These are phyloP conservation scores for Podaxis rugospora DNA, from an alignment of 768 basidiomycete species.

Conservation along the genomic window DNA sequence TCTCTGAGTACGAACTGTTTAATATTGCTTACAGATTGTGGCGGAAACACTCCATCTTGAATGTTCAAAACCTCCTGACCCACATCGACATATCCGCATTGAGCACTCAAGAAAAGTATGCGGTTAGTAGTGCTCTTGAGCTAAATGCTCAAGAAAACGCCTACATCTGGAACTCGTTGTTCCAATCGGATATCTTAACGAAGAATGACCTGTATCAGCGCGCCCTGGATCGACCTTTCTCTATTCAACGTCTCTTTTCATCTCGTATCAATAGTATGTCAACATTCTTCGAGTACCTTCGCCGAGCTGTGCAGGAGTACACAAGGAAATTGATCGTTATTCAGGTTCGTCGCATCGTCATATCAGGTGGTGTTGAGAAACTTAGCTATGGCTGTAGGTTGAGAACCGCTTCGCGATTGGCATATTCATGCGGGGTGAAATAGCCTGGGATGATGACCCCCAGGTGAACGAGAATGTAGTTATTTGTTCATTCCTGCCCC, in stretches of 20 bases:
- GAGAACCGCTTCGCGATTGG: slow-evolving; percentile 59
- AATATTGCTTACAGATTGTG: slow-evolving; percentile 44
- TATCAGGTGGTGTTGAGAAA: background rate
- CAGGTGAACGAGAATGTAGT: slow-evolving; percentile 56
- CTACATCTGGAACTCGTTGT: slow-evolving; percentile 60
- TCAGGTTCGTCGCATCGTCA: slow-evolving; percentile 33
- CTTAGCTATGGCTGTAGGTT: slow-evolving; percentile 31
- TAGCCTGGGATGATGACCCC: slow-evolving; percentile 56
- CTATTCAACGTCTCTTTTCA: slow-evolving; percentile 57
- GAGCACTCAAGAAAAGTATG: slow-evolving; percentile 48
- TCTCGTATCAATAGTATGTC: slow-evolving; percentile 46
- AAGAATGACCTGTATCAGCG: slow-evolving; percentile 46
- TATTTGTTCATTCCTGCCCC: slow-evolving; percentile 58
- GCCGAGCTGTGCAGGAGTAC: slow-evolving; percentile 51
- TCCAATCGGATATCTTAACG: slow-evolving; percentile 56
- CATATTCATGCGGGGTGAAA: slow-evolving; percentile 57
- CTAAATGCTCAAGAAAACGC: slow-evolving; percentile 38
- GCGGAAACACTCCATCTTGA: slow-evolving; percentile 33
- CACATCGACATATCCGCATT: slow-evolving; percentile 59
- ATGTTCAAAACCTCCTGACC: slow-evolving; percentile 39
- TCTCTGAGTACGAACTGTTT: slow-evolving; percentile 62
- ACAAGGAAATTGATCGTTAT: slow-evolving; percentile 54
- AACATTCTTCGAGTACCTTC: slow-evolving; percentile 61
- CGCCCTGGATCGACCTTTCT: slow-evolving; percentile 46
- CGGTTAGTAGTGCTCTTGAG: slow-evolving; percentile 37